Base-by-base conservation (phyloP, 1,284 basidiomycete species). In the Athelia psychrophila region DNA sequence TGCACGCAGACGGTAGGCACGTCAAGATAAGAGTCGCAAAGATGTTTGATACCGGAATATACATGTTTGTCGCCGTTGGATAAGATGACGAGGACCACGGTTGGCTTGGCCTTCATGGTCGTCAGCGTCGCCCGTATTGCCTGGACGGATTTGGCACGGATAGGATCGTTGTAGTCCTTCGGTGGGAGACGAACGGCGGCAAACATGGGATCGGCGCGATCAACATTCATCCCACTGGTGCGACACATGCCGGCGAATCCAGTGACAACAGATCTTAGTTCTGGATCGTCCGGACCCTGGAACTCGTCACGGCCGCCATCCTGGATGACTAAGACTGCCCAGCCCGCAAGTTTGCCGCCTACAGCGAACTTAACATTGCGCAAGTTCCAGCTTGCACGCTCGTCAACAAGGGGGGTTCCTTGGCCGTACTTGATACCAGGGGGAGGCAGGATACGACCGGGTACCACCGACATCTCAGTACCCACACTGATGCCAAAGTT, bases 341-440 rank as follows among this genome's bases (percentile, higher is more conserved):
- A 88, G 30, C 74, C 77, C 38, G 72, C 65, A 40, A 88, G 62
- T 20, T 52, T 67, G 1, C 72, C 80, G 16, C 85, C 84, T 18
- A 67, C 65, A 1, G 78, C 70, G 60, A 91, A 91, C 56, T 75
- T 79, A 58, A 90, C 79, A 48, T 72, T 67, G 20, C 75, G 70
- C 49, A 91, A 60, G 58, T 91, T 91, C 88, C 88, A 91, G 60
- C 81, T 81, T 0, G 86, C 88, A 33, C 75, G 73, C 1, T 79
- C 78, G 52, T 86, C 78, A 25, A 86, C 75, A 0, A 53, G 49
- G 1, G 80, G 76, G 1, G 66, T 60, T 16, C 76, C 74, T 48
- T 66, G 61, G 0, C 70, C 74, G 60, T 91, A 91, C 44, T 76
- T 70, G 51, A 91, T 71, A 3, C 66, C 69, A 0, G 88, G 88